These are phyloP conservation scores for Prosopis cineraria DNA, from an alignment of 306 rosid species.

Conservation along the genomic window DNA sequence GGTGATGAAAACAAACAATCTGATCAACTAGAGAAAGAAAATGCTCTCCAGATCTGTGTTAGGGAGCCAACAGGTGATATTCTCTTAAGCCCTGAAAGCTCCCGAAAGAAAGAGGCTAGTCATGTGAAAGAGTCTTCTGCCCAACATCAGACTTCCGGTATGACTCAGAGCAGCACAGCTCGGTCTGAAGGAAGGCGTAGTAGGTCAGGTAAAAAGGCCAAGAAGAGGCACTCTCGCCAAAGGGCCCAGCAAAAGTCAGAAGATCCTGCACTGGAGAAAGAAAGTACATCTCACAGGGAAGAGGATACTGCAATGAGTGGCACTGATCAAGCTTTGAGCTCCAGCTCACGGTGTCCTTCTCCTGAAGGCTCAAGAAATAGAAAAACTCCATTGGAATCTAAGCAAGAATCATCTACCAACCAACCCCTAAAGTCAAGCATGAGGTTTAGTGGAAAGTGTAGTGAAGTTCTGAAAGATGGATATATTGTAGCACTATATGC, in stretches of 20 bases:
- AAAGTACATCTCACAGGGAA: constrained; percentile 65
- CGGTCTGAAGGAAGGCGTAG: constrained; percentile 90
- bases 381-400: constrained; percentile 73
- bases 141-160: constrained; percentile 69
- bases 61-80: constrained; percentile 61
- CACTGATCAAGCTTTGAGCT: constrained; percentile 91
- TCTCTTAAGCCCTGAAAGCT: constrained; percentile 67
- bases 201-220: constrained; percentile 93
- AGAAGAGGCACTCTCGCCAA: constrained; percentile 88
- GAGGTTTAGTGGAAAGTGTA: constrained; percentile 71
- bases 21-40: constrained; percentile 60
- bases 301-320: constrained; percentile 97
- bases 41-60: constrained; percentile 56
- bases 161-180: constrained; percentile 64
- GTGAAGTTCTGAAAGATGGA: constrained; percentile 84
- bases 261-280: constrained; percentile 66
- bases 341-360: constrained; percentile 78
- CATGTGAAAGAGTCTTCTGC: constrained; percentile 60
- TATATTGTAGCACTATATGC: constrained; percentile 82
- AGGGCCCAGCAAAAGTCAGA: constrained; percentile 76
- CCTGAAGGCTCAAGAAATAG: constrained; percentile 87
- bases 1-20: constrained; percentile 71
- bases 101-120: constrained; percentile 62
- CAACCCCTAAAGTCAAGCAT: constrained; percentile 56
- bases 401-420: constrained; percentile 65